A percentile compares a stretch with the other conserved stretches of the same genome.
Evolutionary conservation across 225 moss, liverwort and hornwort genomes (phyloP).

Genomic region (Physcomitrellopsis africana): DNA sequence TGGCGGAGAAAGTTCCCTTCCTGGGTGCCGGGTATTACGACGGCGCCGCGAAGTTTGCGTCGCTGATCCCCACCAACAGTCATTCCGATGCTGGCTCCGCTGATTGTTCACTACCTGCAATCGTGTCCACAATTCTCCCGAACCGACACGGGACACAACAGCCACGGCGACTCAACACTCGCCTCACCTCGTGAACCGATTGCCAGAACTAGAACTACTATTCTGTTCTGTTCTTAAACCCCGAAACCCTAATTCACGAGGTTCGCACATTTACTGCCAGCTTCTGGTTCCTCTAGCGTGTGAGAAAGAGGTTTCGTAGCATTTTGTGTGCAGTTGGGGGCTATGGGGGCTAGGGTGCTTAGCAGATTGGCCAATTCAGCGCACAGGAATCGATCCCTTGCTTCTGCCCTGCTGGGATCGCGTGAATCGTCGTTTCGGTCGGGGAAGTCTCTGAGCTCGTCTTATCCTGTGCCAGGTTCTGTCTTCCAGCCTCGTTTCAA

Average conservation of each 20-base stretch:
- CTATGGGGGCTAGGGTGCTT: constrained; percentile 35
- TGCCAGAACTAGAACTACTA: background rate
- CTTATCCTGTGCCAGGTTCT: constrained; percentile 30
- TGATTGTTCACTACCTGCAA: too few species aligned
- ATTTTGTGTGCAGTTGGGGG: constrained; percentile 3
- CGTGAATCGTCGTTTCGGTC: constrained; percentile 13
- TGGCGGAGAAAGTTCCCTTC: too few species aligned
- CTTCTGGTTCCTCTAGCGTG: background rate
- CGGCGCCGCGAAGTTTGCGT: background rate
- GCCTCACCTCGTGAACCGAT: too few species aligned
- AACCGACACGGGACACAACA: too few species aligned
- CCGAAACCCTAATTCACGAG: constrained; percentile 6
- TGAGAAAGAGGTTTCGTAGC: background rate
- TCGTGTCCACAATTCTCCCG: background rate
- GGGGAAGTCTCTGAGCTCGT: constrained; percentile 22
- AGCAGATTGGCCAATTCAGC: constrained; percentile 26
- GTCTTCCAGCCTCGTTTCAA: background rate
- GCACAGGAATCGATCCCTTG: constrained; percentile 27
- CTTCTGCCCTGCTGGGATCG: constrained; percentile 17
- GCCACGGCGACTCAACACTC: too few species aligned
- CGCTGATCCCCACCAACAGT: too few species aligned
- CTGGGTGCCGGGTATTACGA: background rate
- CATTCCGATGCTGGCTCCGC: too few species aligned
- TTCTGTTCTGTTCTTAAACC: background rate
- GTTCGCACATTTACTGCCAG: background rate